A percentile compares a stretch with the other conserved stretches of the same genome.
phyloP scores from a whole-genome alignment of 257 asterid genomes.

The Dorcoceras hygrometricum region DNA sequence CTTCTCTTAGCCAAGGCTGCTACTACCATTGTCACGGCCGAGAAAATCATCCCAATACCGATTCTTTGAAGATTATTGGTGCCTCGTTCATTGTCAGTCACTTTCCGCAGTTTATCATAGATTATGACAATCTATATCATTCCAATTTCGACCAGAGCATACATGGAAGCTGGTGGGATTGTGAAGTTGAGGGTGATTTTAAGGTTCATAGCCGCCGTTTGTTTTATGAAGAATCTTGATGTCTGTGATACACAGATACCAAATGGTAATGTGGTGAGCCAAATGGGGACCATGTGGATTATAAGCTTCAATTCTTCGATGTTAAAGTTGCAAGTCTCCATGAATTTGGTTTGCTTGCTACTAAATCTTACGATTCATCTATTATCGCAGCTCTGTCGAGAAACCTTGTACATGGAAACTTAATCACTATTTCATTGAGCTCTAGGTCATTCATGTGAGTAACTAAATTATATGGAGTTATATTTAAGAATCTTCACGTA shows the following conservation, averaged over 20 bases:
- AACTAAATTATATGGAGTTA: not conserved
- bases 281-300: constrained; percentile 65
- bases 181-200: constrained; percentile 34
- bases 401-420: constrained; percentile 43
- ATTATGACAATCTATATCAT: constrained; percentile 56
- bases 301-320: constrained; percentile 68
- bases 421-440: not conserved
- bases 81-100: constrained; percentile 69
- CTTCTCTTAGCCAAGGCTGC: constrained; percentile 66
- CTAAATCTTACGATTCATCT: constrained; percentile 33
- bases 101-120: constrained; percentile 59
- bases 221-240: constrained; percentile 76
- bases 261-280: constrained; percentile 68
- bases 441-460: not conserved
- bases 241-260: constrained; percentile 67
- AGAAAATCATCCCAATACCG: constrained; percentile 77
- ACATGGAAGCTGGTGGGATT: constrained; percentile 74
- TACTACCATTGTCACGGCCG: constrained; percentile 44
- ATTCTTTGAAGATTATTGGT: constrained; percentile 64
- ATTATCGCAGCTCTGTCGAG: constrained; percentile 83
- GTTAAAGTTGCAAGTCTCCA: constrained; percentile 66
- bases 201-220: constrained; percentile 49
- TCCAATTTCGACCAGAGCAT: constrained; percentile 62
- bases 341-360: constrained; percentile 33
- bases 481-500: constrained; percentile 35